Percentiles rank a stretch among this genome's conserved stretches.
phyloP scores from a whole-genome alignment of 148 eudicot species.

The Tetragonia tetragonoides region DNA sequence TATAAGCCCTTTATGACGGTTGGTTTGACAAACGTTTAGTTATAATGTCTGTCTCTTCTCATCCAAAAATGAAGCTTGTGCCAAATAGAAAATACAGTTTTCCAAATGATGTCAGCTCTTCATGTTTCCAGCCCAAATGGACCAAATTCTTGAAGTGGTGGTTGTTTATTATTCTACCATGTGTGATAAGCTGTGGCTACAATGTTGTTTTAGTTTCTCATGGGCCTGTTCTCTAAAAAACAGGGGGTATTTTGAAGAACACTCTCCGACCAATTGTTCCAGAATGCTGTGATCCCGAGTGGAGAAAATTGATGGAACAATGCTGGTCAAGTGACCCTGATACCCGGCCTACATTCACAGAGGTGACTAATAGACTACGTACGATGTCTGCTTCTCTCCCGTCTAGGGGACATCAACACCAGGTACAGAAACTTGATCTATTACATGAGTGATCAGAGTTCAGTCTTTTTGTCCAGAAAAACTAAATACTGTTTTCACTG shows the following conservation, averaged over 20 bases:
- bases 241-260: slow-evolving; percentile 87
- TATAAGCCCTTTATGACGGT: not conserved
- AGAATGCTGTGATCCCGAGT: slow-evolving; percentile 68
- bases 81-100: too few species aligned
- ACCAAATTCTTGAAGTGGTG: not conserved
- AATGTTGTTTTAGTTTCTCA: not conserved
- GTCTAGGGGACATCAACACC: slow-evolving; percentile 55
- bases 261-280: slow-evolving; percentile 80
- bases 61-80: too few species aligned
- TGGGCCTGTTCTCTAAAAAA: slow-evolving; percentile 10
- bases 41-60: not conserved
- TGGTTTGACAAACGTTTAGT: not conserved
- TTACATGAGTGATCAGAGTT: not conserved
- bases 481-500: not conserved
- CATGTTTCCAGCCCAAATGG: not conserved
- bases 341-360: slow-evolving; percentile 72
- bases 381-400: slow-evolving; percentile 54
- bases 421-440: slow-evolving; percentile 21
- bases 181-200: not conserved
- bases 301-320: slow-evolving; percentile 82
- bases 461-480: not conserved
- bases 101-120: too few species aligned
- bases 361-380: slow-evolving; percentile 59
- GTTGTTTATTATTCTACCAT: not conserved
- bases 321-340: slow-evolving; percentile 83